These are phyloP conservation scores for Pleurotus salmoneostramineus DNA, from an alignment of 768 basidiomycete species.

Conservation along the genomic window DNA sequence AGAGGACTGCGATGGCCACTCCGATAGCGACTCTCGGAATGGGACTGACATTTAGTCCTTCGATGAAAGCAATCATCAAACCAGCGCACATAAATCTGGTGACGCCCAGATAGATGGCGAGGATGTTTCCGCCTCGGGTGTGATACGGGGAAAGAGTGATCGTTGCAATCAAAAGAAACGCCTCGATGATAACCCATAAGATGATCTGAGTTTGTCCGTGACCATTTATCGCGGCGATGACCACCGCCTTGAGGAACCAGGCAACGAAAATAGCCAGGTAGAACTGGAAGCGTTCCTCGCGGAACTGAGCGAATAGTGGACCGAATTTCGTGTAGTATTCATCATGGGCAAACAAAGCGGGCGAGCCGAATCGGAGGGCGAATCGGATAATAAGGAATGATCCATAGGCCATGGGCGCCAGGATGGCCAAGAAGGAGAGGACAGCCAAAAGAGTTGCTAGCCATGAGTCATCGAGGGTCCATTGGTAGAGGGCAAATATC, in stretches of 20 bases:
- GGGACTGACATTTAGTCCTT: slow-evolving; percentile 55
- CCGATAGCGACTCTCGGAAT: slow-evolving; percentile 85
- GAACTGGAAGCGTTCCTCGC: slow-evolving; percentile 64
- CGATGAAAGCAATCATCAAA: slow-evolving; percentile 74
- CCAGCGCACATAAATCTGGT: slow-evolving; percentile 68
- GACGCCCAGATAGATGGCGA: slow-evolving; percentile 62
- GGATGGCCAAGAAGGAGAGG: slow-evolving; percentile 52
- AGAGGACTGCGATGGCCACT: slow-evolving; percentile 66
- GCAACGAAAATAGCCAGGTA: slow-evolving; percentile 53
- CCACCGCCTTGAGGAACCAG: slow-evolving; percentile 62
- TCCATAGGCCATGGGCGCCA: slow-evolving; percentile 45
- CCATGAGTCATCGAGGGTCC: slow-evolving; percentile 89
- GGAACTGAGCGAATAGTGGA: slow-evolving; percentile 67
- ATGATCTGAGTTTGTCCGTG: slow-evolving; percentile 69
- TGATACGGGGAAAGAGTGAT: slow-evolving; percentile 59
- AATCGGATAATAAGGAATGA: slow-evolving; percentile 45
- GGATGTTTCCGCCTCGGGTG: slow-evolving; percentile 67
- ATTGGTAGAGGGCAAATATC: slow-evolving; percentile 85
- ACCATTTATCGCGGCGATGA: slow-evolving; percentile 62
- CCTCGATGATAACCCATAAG: slow-evolving; percentile 63
- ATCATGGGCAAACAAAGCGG: slow-evolving; percentile 31
- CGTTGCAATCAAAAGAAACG: slow-evolving; percentile 48
- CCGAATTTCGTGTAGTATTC: slow-evolving; percentile 38
- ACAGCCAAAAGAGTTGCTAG: slow-evolving; percentile 78
- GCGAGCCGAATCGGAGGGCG: slow-evolving; percentile 33